phyloP scores from a whole-genome alignment of 2,329 filamentous ascomycete species.

The Sporothrix luriei region DNA sequence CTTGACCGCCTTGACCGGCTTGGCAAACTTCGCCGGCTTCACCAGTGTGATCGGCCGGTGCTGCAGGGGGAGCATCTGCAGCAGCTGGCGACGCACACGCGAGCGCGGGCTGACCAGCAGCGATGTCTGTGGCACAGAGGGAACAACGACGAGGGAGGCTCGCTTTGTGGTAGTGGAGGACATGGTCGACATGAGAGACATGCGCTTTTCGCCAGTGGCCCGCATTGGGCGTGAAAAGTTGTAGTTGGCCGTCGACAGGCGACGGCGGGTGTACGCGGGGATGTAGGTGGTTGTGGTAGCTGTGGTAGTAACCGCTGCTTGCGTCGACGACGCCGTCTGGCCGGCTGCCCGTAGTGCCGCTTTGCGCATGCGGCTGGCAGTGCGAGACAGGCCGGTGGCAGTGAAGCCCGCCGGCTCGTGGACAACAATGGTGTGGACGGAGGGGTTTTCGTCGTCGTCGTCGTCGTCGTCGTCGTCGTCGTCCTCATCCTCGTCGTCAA shows the following conservation, averaged over 20 bases:
- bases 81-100: constrained; percentile 26
- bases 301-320: background rate
- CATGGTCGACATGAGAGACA: background rate
- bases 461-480: background rate
- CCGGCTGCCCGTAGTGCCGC: constrained; percentile 3
- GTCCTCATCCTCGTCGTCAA: background rate
- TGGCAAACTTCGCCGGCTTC: background rate
- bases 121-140: background rate
- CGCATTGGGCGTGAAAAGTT: constrained; percentile 31
- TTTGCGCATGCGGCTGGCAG: constrained; percentile 30
- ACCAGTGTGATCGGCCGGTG: background rate
- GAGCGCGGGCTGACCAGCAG: constrained; percentile 7
- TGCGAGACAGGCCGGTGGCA: constrained; percentile 15
- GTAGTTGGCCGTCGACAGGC: constrained; percentile 15
- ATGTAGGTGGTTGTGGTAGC: background rate
- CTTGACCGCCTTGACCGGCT: background rate
- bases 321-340: background rate
- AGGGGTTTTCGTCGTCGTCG: background rate
- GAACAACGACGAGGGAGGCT: background rate
- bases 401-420: constrained; percentile 13
- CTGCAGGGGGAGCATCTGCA: constrained; percentile 28
- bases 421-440: constrained; percentile 28
- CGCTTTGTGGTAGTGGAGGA: background rate
- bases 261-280: background rate
- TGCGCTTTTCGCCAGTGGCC: background rate